Conservation (phyloP, 768 basidiomycete species). For the Symmetrospora coprosmae region DNA sequence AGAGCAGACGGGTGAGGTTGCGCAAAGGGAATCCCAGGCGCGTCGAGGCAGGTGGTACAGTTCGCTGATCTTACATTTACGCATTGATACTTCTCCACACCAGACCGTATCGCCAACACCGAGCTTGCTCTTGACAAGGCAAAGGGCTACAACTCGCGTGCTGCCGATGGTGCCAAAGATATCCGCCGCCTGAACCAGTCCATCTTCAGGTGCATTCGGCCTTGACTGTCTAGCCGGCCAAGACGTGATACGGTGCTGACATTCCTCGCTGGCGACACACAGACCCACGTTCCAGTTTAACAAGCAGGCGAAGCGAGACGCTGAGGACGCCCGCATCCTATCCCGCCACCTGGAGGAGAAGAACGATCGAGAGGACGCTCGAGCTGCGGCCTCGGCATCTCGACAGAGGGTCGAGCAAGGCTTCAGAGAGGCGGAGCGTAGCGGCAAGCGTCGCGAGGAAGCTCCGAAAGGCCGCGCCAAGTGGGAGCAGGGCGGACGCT, state of each 20-base stretch:
- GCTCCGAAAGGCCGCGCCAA: conserved; percentile 45
- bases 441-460: conserved; percentile 39
- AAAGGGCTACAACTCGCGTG: conserved; percentile 69
- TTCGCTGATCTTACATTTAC: background rate
- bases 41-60: background rate
- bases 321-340: conserved; percentile 68
- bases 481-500: conserved; percentile 53
- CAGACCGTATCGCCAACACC: conserved; percentile 62
- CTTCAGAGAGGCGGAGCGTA: conserved; percentile 45
- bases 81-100: background rate
- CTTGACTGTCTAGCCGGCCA: no score
- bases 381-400: conserved; percentile 70
- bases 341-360: conserved; percentile 77
- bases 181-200: conserved; percentile 85
- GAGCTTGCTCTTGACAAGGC: conserved; percentile 87
- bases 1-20: conserved; percentile 76
- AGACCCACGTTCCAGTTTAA: conserved; percentile 56
- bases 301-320: conserved; percentile 77
- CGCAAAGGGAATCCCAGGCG: background rate
- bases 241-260: no score
- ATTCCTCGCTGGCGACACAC: no score
- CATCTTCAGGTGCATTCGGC: conserved; percentile 78
- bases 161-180: conserved; percentile 86
- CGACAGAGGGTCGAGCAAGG: conserved; percentile 73
- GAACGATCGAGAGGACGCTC: conserved; percentile 63